These are phyloP conservation scores for Paralagenidium karlingii DNA, from an alignment of 352 stramenopile genomes.

Conservation along the genomic window DNA sequence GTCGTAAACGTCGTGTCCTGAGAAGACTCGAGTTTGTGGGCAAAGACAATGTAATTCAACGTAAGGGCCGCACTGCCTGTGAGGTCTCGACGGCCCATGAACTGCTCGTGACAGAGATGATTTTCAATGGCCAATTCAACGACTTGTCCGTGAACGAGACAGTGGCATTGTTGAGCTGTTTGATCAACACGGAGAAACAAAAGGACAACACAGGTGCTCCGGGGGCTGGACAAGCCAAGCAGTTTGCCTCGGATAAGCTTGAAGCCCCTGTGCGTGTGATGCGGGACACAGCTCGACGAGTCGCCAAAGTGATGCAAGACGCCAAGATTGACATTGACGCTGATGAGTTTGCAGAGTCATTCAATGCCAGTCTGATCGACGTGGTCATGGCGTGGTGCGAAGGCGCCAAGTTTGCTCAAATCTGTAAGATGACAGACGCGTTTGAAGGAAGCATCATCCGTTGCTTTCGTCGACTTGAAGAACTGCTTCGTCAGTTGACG, in stretches of 20 bases:
- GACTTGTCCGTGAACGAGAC: slow-evolving; percentile 95
- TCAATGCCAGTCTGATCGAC: slow-evolving; percentile 98
- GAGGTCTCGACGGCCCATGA: slow-evolving; percentile 98
- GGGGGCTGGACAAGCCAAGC: slow-evolving; percentile 71
- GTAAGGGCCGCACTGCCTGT: slow-evolving; percentile 97
- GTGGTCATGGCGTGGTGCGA: slow-evolving; percentile 96
- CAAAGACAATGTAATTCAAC: slow-evolving; percentile 93
- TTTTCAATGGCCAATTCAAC: slow-evolving; percentile 98
- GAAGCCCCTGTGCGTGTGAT: slow-evolving; percentile 88
- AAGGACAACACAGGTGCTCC: slow-evolving; percentile 32
- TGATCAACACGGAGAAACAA: slow-evolving; percentile 94
- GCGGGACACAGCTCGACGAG: slow-evolving; percentile 86
- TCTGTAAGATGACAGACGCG: slow-evolving; percentile 95
- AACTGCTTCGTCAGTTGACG: slow-evolving; percentile 95
- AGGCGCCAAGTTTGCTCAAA: slow-evolving; percentile 97
- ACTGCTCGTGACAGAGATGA: slow-evolving; percentile 96
- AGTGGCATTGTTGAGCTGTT: slow-evolving; percentile 91
- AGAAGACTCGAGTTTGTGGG: slow-evolving; percentile 94
- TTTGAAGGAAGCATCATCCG: slow-evolving; percentile 99
- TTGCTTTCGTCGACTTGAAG: slow-evolving; percentile 93
- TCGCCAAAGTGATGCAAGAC: slow-evolving; percentile 87
- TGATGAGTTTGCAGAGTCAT: slow-evolving; percentile 95
- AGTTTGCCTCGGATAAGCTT: slow-evolving; percentile 64
- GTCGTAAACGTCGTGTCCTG: slow-evolving; percentile 94
- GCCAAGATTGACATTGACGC: slow-evolving; percentile 92